Conservation (phyloP, 164 flowering plant species). For the Protea cynaroides region DNA sequence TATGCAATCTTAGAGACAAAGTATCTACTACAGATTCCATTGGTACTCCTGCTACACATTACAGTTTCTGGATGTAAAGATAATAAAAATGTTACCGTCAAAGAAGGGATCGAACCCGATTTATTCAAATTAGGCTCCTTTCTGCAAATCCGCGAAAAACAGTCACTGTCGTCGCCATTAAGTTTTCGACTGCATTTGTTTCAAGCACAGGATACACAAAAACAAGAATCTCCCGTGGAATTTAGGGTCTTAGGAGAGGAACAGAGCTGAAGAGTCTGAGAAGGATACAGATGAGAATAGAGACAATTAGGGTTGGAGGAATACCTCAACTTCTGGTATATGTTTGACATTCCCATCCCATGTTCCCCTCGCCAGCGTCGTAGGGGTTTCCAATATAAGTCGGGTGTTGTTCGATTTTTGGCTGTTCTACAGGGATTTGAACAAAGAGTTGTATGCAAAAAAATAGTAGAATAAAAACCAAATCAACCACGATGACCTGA, state of each 20-base stretch:
- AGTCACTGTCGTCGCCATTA: no score
- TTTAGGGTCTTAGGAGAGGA: constrained; percentile 13
- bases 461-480: no score
- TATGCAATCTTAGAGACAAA: not conserved
- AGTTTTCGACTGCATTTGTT: not conserved
- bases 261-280: not conserved
- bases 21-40: not conserved
- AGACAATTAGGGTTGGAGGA: constrained; percentile 3
- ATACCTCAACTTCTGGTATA: constrained; percentile 15
- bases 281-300: not conserved
- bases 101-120: constrained; percentile 3
- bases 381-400: no score
- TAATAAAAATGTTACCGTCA: not conserved
- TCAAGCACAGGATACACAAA: not conserved
- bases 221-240: constrained; percentile 6
- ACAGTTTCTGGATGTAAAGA: not conserved
- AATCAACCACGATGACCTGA: no score
- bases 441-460: no score
- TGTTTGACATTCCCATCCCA: constrained; percentile 10
- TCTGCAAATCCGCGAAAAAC: no score
- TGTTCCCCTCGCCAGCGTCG: not conserved
- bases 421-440: no score
- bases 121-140: not conserved
- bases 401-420: no score
- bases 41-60: not conserved